Percentiles rank a stretch among this genome's conserved stretches.
These are phyloP conservation scores for Caryopteris hybrid DNA, from an alignment of 305 asterid genomes.

Conservation along the genomic window DNA sequence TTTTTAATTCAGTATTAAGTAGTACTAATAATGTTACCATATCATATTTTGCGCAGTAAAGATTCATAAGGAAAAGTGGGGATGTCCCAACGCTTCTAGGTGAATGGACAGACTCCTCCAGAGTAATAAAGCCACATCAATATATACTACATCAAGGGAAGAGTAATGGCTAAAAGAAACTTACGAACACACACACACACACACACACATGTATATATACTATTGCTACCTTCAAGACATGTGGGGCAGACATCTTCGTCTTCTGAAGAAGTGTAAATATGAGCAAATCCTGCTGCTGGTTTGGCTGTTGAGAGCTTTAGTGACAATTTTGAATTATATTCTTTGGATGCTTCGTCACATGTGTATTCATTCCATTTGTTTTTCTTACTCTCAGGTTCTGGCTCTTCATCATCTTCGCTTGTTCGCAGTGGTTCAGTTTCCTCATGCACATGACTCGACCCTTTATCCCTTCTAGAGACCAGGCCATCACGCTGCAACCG, in stretches of 20 bases:
- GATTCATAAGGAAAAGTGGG: background rate
- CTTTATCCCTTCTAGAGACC: conserved; percentile 57
- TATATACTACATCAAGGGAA: background rate
- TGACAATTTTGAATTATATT: conserved; percentile 55
- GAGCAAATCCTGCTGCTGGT: conserved; percentile 59
- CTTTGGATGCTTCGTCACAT: conserved; percentile 59
- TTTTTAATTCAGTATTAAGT: background rate
- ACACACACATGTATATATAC: no score
- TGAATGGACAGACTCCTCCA: background rate
- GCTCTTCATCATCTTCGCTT: conserved; percentile 57
- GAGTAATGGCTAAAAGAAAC: background rate
- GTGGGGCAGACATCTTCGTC: conserved; percentile 98
- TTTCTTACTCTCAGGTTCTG: conserved; percentile 48
- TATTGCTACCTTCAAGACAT: conserved; percentile 77
- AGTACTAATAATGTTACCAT: background rate
- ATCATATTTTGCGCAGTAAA: background rate
- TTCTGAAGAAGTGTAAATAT: conserved; percentile 67
- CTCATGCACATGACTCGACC: conserved; percentile 76
- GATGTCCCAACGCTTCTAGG: background rate
- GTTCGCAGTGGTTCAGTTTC: conserved; percentile 81
- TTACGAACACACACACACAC: no score
- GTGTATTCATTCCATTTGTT: conserved; percentile 70
- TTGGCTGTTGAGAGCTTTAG: conserved; percentile 55
- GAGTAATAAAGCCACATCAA: background rate
- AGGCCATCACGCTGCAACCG: conserved; percentile 56